A percentile compares a stretch with the other conserved stretches of the same genome.
Evolutionary conservation across 176 grass and related monocot genomes (phyloP).

Genomic region (Ensete ventricosum): DNA sequence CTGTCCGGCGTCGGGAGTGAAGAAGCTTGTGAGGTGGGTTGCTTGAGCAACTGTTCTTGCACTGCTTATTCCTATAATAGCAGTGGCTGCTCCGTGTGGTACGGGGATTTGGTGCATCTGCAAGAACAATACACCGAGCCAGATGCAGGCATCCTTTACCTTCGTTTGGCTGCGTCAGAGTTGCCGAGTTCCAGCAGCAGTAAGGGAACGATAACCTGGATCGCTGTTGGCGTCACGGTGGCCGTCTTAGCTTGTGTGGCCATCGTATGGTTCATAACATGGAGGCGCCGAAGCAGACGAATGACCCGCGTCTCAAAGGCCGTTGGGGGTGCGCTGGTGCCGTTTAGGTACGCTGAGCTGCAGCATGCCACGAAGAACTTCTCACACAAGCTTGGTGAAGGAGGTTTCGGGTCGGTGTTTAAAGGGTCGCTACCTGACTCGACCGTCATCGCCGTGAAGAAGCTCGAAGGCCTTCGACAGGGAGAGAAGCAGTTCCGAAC

Average conservation of each 20-base stretch:
- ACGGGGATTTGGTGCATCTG: slow-evolving; percentile 24
- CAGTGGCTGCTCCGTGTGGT: slow-evolving; percentile 32
- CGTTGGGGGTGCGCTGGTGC: neutral
- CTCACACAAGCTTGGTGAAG: slow-evolving; percentile 10
- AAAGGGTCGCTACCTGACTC: slow-evolving; percentile 7
- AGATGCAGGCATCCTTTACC: slow-evolving; percentile 12
- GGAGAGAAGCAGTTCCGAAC: slow-evolving; percentile 19
- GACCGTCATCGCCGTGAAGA: slow-evolving; percentile 16
- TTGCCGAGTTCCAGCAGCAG: neutral
- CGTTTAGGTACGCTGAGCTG: slow-evolving; percentile 10
- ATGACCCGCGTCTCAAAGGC: neutral
- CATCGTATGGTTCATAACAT: neutral
- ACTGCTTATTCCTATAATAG: slow-evolving; percentile 27
- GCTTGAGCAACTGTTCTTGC: slow-evolving; percentile 40
- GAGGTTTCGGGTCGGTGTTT: slow-evolving; percentile 15
- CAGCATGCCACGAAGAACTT: slow-evolving; percentile 14
- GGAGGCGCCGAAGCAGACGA: slow-evolving; percentile 4
- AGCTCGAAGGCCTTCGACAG: slow-evolving; percentile 7
- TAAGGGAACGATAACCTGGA: neutral
- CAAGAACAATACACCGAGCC: neutral
- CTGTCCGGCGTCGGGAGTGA: neutral
- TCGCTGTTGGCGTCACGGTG: neutral
- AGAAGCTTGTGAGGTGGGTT: slow-evolving; percentile 28
- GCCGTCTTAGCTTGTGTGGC: neutral
- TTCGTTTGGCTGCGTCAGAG: slow-evolving; percentile 33